Conservation (phyloP, 164 flowering plant species). For the Aristolochia californica region DNA sequence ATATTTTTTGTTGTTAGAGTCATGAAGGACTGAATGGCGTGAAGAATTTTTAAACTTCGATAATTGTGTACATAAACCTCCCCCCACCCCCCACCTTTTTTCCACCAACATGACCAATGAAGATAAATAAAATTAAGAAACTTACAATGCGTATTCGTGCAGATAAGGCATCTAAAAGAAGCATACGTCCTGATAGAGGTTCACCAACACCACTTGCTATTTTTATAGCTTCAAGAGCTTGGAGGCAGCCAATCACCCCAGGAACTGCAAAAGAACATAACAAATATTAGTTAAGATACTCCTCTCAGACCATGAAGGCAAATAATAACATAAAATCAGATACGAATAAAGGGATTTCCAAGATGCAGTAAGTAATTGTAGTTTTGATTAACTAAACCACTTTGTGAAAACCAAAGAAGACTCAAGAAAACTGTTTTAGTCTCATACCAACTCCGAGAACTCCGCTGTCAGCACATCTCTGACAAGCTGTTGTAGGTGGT, state of each 20-base stretch:
- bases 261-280: slow-evolving; percentile 49
- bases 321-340: neutral
- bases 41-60: no score
- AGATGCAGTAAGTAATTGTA: no score
- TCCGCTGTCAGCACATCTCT: slow-evolving; percentile 94
- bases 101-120: neutral
- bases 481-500: slow-evolving; percentile 90
- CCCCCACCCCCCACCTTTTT: no score
- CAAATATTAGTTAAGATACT: neutral
- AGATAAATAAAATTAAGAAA: slow-evolving; percentile 2
- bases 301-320: neutral
- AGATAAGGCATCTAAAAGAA: slow-evolving; percentile 84
- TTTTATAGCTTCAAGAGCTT: slow-evolving; percentile 94
- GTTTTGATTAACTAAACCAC: no score
- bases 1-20: no score
- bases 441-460: slow-evolving; percentile 91
- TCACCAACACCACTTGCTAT: slow-evolving; percentile 80
- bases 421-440: neutral
- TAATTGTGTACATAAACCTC: no score
- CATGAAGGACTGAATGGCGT: no score
- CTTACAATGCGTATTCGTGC: slow-evolving; percentile 73
- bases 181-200: slow-evolving; percentile 85
- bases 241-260: slow-evolving; percentile 92
- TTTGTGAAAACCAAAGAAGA: neutral
- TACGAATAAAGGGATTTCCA: neutral